A percentile compares a stretch with the other conserved stretches of the same genome.
Conservation (phyloP, 495 filamentous ascomycete species). For the Parathielavia hyrcaniae region DNA sequence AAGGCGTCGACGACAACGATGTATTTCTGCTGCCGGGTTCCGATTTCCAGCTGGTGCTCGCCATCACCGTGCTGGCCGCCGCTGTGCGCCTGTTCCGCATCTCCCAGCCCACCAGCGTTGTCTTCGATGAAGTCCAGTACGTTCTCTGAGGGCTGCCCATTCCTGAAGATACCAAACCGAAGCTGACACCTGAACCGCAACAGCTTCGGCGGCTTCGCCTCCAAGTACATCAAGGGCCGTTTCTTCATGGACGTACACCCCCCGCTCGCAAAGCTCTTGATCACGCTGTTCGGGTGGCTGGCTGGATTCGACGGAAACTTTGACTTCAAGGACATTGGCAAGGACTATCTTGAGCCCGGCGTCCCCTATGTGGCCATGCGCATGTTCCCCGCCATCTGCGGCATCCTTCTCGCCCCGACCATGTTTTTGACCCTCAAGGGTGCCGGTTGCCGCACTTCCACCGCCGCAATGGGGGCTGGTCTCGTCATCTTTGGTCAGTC, state of each 20-base stretch:
- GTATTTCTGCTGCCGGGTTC: constrained; percentile 66
- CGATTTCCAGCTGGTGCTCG: constrained; percentile 70
- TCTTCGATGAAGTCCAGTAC: constrained; percentile 99
- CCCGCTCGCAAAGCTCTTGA: constrained; percentile 90
- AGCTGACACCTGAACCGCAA: constrained; percentile 23
- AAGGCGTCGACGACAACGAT: constrained; percentile 64
- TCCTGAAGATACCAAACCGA: background rate
- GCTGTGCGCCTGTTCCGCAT: constrained; percentile 88
- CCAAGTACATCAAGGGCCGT: constrained; percentile 95
- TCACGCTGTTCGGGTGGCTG: constrained; percentile 90
- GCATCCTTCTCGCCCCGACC: constrained; percentile 76
- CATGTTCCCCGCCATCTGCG: constrained; percentile 80
- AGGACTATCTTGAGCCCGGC: constrained; percentile 89
- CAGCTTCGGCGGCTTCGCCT: constrained; percentile 95
- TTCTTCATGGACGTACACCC: constrained; percentile 99
- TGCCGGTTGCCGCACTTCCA: constrained; percentile 77
- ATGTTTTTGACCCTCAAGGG: constrained; percentile 95
- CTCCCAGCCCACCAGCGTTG: constrained; percentile 91
- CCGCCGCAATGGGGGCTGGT: constrained; percentile 72
- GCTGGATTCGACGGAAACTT: constrained; percentile 94
- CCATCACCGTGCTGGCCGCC: constrained; percentile 68
- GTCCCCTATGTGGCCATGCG: constrained; percentile 99
- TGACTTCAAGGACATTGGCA: constrained; percentile 99
- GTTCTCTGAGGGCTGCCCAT: constrained; percentile 7
- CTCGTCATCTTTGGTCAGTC: constrained; percentile 81